phyloP scores from a whole-genome alignment of 2,329 filamentous ascomycete genomes.

The Rhinocladiella similis region DNA sequence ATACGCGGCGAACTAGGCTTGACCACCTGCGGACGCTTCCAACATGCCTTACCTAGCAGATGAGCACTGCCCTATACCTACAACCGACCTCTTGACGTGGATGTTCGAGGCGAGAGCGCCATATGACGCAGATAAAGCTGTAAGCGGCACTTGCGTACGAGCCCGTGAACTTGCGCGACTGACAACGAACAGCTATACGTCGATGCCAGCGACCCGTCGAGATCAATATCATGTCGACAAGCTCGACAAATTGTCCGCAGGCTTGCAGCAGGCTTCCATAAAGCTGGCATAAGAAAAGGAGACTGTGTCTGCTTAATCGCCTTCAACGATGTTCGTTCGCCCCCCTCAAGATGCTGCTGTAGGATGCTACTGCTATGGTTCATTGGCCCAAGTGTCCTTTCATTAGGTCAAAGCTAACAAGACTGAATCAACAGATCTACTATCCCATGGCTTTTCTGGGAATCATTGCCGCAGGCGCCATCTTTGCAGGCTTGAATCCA shows the following conservation, averaged over 20 bases:
- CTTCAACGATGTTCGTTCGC: constrained; percentile 47
- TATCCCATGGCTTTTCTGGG: constrained; percentile 40
- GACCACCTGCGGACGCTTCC: background rate
- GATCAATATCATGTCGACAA: constrained; percentile 4
- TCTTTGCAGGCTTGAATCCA: constrained; percentile 53
- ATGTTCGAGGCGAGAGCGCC: constrained; percentile 49
- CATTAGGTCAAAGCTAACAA: background rate
- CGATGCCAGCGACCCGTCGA: constrained; percentile 46
- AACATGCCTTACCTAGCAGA: constrained; percentile 5
- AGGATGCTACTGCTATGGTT: background rate
- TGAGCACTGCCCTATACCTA: constrained; percentile 37
- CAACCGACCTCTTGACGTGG: constrained; percentile 54
- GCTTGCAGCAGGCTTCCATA: constrained; percentile 52
- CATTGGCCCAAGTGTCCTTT: background rate
- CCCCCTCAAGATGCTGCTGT: no score
- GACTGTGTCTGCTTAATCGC: constrained; percentile 58
- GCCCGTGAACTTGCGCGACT: background rate
- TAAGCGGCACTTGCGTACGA: background rate
- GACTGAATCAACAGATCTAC: constrained; percentile 24
- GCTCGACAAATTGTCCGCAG: constrained; percentile 43
- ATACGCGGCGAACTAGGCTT: background rate
- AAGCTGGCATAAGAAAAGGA: constrained; percentile 36
- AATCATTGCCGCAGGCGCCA: constrained; percentile 49
- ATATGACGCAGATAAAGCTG: constrained; percentile 51
- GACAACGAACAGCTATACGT: constrained; percentile 45